These are phyloP conservation scores for Moesziomyces sp. DNA, from an alignment of 1,284 basidiomycete species.

Conservation along the genomic window DNA sequence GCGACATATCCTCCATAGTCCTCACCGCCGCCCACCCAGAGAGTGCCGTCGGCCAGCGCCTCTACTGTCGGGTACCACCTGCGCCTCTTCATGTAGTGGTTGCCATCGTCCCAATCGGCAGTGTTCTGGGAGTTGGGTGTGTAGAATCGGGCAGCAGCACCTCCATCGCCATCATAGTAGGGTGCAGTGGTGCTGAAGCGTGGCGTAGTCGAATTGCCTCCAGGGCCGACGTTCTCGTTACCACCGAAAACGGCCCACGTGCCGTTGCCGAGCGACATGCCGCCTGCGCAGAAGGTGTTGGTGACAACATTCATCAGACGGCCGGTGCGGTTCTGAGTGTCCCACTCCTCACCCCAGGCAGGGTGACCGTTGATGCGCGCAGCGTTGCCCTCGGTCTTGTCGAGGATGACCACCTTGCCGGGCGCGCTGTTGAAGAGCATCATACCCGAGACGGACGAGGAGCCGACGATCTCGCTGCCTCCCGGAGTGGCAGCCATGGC, in stretches of 20 bases:
- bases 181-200: conserved; percentile 26
- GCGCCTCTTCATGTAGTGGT: conserved; percentile 31
- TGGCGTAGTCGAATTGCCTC: conserved; percentile 45
- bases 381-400: conserved; percentile 68
- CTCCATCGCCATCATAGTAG: conserved; percentile 45
- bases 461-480: conserved; percentile 44
- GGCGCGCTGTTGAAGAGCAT: conserved; percentile 60
- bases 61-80: conserved; percentile 50
- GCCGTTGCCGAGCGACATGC: conserved; percentile 64
- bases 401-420: conserved; percentile 65
- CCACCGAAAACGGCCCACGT: conserved; percentile 65
- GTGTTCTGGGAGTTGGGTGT: conserved; percentile 20
- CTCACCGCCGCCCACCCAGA: conserved; percentile 40
- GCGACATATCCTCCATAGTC: conserved; percentile 43
- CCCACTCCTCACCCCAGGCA: conserved; percentile 56
- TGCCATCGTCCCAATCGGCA: conserved; percentile 34
- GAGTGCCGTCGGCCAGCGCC: conserved; percentile 39
- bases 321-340: conserved; percentile 41
- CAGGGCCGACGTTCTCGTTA: conserved; percentile 62
- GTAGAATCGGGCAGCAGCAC: conserved; percentile 41
- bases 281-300: conserved; percentile 68
- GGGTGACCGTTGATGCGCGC: conserved; percentile 45
- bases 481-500: conserved; percentile 43
- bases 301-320: conserved; percentile 62
- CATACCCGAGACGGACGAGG: conserved; percentile 59